phyloP scores from a whole-genome alignment of 345 rosid species.

The Dipteronia dyeriana region DNA sequence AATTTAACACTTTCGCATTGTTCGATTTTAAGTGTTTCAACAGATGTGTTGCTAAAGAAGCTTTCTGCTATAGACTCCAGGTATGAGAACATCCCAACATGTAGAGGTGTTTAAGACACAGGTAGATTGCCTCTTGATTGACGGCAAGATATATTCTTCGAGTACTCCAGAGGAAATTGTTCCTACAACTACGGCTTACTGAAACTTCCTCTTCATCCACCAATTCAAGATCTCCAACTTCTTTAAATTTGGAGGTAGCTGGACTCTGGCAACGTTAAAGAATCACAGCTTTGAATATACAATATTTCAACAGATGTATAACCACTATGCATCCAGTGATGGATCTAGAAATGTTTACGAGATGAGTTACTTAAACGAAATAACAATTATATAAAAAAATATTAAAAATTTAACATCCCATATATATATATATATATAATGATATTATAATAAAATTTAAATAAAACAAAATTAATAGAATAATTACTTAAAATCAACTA shows the following conservation, averaged over 20 bases:
- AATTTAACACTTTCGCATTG: neutral
- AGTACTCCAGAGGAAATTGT: no score
- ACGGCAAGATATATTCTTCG: neutral
- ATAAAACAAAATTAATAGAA: no score
- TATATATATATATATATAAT: no score
- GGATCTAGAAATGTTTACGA: no score
- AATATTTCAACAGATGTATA: neutral
- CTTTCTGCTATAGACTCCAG: conserved; percentile 3
- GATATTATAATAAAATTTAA: no score
- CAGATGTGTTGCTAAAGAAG: neutral
- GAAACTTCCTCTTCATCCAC: neutral
- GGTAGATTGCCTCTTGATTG: neutral
- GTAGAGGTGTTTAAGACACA: neutral
- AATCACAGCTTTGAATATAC: conserved; percentile 8
- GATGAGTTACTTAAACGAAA: no score
- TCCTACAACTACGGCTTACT: no score
- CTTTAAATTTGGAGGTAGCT: conserved; percentile 18
- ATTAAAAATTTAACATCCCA: no score
- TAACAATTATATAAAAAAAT: no score
- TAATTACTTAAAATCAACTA: no score
- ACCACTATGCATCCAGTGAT: neutral
- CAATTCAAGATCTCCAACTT: neutral
- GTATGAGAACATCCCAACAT: neutral
- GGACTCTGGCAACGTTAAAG: conserved; percentile 7
- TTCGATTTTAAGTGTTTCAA: neutral